Conservation (phyloP, 2,329 filamentous ascomycete species). For the Clonostachys byssicola region DNA sequence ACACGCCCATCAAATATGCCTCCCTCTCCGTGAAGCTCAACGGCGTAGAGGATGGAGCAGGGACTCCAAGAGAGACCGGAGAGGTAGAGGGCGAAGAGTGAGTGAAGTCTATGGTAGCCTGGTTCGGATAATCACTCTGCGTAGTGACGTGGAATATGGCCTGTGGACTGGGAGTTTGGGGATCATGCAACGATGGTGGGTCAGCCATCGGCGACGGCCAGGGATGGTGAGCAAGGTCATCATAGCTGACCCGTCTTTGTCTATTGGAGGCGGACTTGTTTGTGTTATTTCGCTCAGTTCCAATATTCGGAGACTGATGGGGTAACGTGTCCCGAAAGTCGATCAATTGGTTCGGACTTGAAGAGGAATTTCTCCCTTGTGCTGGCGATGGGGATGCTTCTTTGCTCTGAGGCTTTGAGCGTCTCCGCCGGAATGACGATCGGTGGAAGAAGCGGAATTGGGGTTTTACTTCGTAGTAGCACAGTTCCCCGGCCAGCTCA, state of each 20-base stretch:
- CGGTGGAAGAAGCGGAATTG: neutral
- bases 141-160: neutral
- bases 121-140: neutral
- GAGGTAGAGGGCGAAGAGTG: neutral
- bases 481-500: neutral
- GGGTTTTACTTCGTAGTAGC: neutral
- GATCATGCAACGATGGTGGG: neutral
- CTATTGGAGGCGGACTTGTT: no score
- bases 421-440: neutral
- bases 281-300: no score
- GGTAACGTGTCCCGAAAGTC: no score
- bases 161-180: neutral
- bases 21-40: neutral
- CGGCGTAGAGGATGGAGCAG: neutral
- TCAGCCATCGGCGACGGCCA: neutral
- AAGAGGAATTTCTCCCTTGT: no score
- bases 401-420: neutral
- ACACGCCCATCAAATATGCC: neutral
- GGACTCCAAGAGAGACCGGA: neutral
- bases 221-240: no score
- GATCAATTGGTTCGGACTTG: no score
- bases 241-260: no score
- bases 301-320: no score
- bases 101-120: neutral
- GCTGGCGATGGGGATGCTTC: no score